Evolutionary conservation across 768 basidiomycete species (phyloP).

Genomic region (Leccinum uliginosum): DNA sequence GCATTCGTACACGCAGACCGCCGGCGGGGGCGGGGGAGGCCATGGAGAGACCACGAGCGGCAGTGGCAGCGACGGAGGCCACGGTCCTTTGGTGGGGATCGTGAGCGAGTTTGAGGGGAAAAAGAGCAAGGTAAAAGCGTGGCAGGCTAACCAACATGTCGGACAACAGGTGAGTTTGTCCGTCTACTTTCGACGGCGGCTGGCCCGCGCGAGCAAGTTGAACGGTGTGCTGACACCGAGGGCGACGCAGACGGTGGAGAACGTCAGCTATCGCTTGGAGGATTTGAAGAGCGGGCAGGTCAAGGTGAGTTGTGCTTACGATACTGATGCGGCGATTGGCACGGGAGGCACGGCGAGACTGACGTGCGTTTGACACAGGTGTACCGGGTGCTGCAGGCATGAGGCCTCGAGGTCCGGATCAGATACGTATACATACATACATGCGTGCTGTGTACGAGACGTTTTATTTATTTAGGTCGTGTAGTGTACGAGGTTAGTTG

Average conservation of each 20-base stretch:
- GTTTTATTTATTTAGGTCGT: not conserved
- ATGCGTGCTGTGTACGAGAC: not conserved
- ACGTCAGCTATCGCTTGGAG: slow-evolving; percentile 81
- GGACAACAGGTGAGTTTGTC: slow-evolving; percentile 64
- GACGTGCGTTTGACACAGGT: slow-evolving; percentile 27
- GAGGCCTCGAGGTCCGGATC: slow-evolving; percentile 4
- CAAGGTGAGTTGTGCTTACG: slow-evolving; percentile 45
- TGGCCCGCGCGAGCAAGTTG: slow-evolving; percentile 22
- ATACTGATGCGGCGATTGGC: not conserved
- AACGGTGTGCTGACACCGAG: slow-evolving; percentile 34
- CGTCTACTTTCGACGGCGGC: slow-evolving; percentile 16
- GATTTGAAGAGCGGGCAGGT: slow-evolving; percentile 83
- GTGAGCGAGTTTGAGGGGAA: slow-evolving; percentile 80
- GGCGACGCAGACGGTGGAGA: slow-evolving; percentile 56
- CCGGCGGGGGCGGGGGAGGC: too few species aligned
- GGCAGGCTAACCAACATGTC: slow-evolving; percentile 85
- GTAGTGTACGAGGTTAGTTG: not conserved
- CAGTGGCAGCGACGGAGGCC: slow-evolving; percentile 29
- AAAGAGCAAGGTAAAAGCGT: slow-evolving; percentile 81
- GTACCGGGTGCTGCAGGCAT: slow-evolving; percentile 39
- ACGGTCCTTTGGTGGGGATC: slow-evolving; percentile 60
- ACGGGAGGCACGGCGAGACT: not conserved
- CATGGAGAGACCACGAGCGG: slow-evolving; percentile 33
- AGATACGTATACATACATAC: not conserved
- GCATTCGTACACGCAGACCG: slow-evolving; percentile 59